phyloP scores from a whole-genome alignment of 2,329 filamentous ascomycete species.

The Reticulascus tulasneorum region DNA sequence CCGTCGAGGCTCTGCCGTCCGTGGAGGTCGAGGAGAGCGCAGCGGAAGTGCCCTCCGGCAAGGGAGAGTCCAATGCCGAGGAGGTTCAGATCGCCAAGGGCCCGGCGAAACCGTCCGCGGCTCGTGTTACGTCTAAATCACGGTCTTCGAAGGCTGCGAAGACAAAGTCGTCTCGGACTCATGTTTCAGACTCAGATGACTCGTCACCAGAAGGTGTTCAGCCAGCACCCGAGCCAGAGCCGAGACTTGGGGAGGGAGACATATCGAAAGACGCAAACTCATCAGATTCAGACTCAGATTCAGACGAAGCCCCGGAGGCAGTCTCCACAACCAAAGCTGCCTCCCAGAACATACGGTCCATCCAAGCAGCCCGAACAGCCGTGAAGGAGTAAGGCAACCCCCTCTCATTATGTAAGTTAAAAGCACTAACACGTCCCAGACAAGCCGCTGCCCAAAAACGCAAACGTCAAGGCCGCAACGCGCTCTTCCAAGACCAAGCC shows the following conservation, averaged over 20 bases:
- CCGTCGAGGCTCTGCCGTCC: too few species aligned
- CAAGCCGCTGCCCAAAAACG: slow-evolving; percentile 47
- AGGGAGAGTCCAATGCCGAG: too few species aligned
- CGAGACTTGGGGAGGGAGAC: slow-evolving; percentile 13
- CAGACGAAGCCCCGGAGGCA: slow-evolving; percentile 55
- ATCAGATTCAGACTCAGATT: slow-evolving; percentile 41
- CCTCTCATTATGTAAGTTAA: neutral
- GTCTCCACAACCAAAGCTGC: slow-evolving; percentile 51
- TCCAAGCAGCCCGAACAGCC: slow-evolving; percentile 43
- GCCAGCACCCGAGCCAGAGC: slow-evolving; percentile 5
- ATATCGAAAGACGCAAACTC: slow-evolving; percentile 30
- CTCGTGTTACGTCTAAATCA: slow-evolving; percentile 11
- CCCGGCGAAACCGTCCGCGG: slow-evolving; percentile 10
- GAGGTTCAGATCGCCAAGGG: slow-evolving; percentile 1
- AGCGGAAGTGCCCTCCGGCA: too few species aligned
- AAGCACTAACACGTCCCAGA: slow-evolving; percentile 27
- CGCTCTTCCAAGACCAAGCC: slow-evolving; percentile 52
- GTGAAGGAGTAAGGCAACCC: slow-evolving; percentile 42
- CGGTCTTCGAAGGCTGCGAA: slow-evolving; percentile 12
- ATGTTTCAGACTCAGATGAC: slow-evolving; percentile 8
- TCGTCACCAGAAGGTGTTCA: slow-evolving; percentile 13
- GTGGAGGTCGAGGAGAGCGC: too few species aligned
- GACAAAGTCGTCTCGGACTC: slow-evolving; percentile 4
- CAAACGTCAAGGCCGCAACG: slow-evolving; percentile 53
- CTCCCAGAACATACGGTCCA: slow-evolving; percentile 39